phyloP scores from a whole-genome alignment of 345 rosid species.

The Eutrema japonicum region DNA sequence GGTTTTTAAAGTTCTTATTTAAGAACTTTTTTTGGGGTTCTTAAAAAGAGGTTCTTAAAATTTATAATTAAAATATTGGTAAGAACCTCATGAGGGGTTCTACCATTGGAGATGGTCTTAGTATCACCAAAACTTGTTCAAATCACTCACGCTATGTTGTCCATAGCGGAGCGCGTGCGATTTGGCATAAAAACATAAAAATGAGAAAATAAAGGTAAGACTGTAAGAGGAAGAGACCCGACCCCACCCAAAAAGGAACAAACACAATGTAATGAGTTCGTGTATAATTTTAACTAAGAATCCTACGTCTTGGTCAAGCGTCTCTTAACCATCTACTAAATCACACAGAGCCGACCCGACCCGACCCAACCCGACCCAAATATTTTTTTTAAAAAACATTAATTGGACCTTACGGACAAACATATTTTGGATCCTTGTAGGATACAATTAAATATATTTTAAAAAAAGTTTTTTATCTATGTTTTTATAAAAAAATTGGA shows the following conservation, averaged over 20 bases:
- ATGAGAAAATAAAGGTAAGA: neutral
- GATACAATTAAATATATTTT: neutral
- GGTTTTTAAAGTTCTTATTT: too few relatives aligned
- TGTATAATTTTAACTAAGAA: neutral
- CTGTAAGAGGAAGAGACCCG: neutral
- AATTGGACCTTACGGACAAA: neutral
- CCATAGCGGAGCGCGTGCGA: neutral
- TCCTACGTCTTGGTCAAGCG: neutral
- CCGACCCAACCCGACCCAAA: neutral
- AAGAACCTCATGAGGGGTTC: too few relatives aligned
- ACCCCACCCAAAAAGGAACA: neutral
- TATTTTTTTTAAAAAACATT: neutral
- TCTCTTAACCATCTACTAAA: constrained; percentile 1
- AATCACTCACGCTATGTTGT: constrained; percentile 3
- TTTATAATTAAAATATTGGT: too few relatives aligned
- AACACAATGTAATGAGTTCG: neutral
- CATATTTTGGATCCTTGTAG: neutral
- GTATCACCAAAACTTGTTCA: neutral
- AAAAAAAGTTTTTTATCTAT: neutral
- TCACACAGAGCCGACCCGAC: neutral
- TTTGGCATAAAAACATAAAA: neutral
- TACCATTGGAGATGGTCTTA: too few relatives aligned
- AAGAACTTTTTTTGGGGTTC: too few relatives aligned
- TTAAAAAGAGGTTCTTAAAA: too few relatives aligned
- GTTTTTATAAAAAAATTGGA: neutral